These are phyloP conservation scores for Marchantia paleacea DNA, from an alignment of 225 moss, liverwort and hornwort species.

Conservation along the genomic window DNA sequence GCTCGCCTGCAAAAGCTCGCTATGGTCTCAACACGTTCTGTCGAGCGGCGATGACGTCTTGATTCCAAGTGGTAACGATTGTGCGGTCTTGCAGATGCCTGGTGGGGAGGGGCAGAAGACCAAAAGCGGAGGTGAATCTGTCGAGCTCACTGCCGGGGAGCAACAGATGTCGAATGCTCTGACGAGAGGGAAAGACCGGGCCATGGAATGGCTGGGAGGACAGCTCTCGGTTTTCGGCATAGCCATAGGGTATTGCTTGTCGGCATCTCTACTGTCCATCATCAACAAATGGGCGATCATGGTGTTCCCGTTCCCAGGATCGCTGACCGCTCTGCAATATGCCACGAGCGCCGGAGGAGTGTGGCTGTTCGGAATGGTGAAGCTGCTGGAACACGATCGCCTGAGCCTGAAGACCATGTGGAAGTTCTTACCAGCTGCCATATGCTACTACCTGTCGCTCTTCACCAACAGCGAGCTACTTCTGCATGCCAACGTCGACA, in stretches of 20 bases:
- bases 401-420: slow-evolving; percentile 60
- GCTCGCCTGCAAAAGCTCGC: neutral
- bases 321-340: slow-evolving; percentile 76
- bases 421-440: slow-evolving; percentile 78
- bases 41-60: neutral
- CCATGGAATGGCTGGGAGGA: slow-evolving; percentile 21
- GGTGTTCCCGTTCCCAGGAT: slow-evolving; percentile 80
- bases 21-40: neutral
- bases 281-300: slow-evolving; percentile 95
- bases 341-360: slow-evolving; percentile 66
- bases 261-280: slow-evolving; percentile 75
- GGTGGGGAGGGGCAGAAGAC: slow-evolving; percentile 3
- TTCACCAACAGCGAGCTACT: slow-evolving; percentile 89
- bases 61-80: neutral
- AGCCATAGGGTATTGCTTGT: slow-evolving; percentile 73
- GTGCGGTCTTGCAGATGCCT: slow-evolving; percentile 4
- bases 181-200: slow-evolving; percentile 19
- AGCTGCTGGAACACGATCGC: slow-evolving; percentile 62
- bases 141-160: slow-evolving; percentile 35
- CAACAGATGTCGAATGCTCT: slow-evolving; percentile 25
- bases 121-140: slow-evolving; percentile 10
- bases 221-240: slow-evolving; percentile 55
- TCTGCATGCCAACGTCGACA: slow-evolving; percentile 86
- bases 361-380: slow-evolving; percentile 46
- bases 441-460: slow-evolving; percentile 72